Conservation (phyloP, 1,284 basidiomycete genomes). For the Trametes pubescens region DNA sequence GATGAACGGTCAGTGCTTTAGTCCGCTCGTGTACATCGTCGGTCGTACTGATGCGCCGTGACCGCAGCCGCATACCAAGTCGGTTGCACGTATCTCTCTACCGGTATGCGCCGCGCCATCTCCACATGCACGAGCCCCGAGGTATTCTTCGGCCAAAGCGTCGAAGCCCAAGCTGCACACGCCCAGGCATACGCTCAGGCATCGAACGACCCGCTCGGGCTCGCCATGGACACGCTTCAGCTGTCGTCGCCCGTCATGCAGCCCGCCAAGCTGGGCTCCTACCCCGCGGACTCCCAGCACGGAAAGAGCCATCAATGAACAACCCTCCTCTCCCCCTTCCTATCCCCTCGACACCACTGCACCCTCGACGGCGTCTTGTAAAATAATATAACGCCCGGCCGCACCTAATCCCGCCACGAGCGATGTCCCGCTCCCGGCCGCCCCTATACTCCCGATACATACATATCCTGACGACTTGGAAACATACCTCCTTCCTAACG, state of each 20-base stretch:
- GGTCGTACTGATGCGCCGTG: background rate
- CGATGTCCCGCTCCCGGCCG: background rate
- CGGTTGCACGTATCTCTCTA: conserved; percentile 93
- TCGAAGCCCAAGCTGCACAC: conserved; percentile 44
- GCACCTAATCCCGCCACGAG: conserved; percentile 21
- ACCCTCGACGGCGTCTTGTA: conserved; percentile 19
- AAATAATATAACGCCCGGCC: conserved; percentile 22
- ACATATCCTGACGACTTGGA: background rate
- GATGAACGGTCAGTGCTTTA: conserved; percentile 81
- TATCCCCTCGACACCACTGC: conserved; percentile 2
- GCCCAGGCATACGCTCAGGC: conserved; percentile 44
- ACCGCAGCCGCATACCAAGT: conserved; percentile 88
- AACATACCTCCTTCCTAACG: background rate
- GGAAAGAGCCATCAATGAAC: background rate
- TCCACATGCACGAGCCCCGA: conserved; percentile 93
- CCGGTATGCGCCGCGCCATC: conserved; percentile 93
- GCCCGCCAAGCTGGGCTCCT: conserved; percentile 12
- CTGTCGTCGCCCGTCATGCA: conserved; percentile 36
- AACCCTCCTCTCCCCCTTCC: background rate
- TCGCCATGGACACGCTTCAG: conserved; percentile 72
- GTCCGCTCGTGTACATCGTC: conserved; percentile 8
- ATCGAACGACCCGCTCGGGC: conserved; percentile 66
- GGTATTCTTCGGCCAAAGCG: conserved; percentile 77
- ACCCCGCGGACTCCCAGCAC: conserved; percentile 1
- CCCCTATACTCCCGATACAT: background rate